Evolutionary conservation across 1,284 basidiomycete species (phyloP), one percentile per base, ranked within the genome.

Genomic region (Mrakiaceae sp.): DNA sequence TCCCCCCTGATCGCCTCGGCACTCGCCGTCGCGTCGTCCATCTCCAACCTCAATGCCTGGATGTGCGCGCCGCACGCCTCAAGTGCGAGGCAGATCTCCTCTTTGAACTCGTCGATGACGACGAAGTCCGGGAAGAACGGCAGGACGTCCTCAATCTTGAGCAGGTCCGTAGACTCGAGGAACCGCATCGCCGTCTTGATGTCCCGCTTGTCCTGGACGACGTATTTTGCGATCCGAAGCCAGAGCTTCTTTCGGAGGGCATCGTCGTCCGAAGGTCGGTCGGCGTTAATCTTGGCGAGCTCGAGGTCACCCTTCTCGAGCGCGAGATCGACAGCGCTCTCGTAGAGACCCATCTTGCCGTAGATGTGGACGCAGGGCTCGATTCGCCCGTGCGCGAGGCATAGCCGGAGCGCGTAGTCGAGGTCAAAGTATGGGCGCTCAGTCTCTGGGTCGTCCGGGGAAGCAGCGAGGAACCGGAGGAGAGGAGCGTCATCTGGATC

Each of bases 81-180:
- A 67, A 99, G 79, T 0, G 96, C 96, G 66, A 87, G 86, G 69
- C 95, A 96, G 70, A 98, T 98, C 77, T 98, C 94, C 70, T 95
- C 90, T 76, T 98, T 98, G 83, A 98, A 98, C 74, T 98, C 94
- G 75, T 98, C 96, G 70, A 99, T 98, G 68, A 98, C 91, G 11
- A 95, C 92, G 76, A 99, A 99, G 77, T 98, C 95, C 2, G 96
- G 95, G 84, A 99, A 98, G 84, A 98, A 98, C 3, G 96, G 96
- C 40, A 99, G 78, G 63, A 98, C 95, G 73, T 99, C 96, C 75
- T 99, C 96, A 69, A 99, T 95, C 77, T 97, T 95, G 72, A 99
- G 84, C 43, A 98, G 78, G 71, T 93, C 87, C 0, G 95, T 96
- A 67, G 90, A 87, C 72, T 96, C 90, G 68, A 98, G 79, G 79